Evolutionary conservation across 306 rosid species (phyloP), one percentile per base, ranked within the genome.

Genomic region (Ziziphus jujuba): DNA sequence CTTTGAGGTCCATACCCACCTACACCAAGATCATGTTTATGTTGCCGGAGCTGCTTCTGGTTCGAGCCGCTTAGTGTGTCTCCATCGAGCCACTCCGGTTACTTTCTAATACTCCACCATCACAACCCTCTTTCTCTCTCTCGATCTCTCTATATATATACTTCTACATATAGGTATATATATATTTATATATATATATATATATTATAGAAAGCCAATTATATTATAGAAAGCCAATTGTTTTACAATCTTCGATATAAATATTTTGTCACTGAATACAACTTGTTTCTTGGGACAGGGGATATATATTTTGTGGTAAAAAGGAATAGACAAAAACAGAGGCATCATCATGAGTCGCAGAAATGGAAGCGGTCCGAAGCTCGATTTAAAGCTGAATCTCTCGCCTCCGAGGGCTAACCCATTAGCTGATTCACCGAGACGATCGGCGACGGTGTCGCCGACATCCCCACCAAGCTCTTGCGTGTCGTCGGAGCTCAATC

Each of bases 391-490:
- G 87, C 84, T 93, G 69, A 93, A 93, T 82, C 85, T 85, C 5
- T 87, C 99, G 6, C 99, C 96, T 34, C 92, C 97, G 23, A 81
- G 87, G 80, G 59, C 68, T 24, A 70, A 88, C 75, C 82, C 67
- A 14, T 59, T 78, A 43, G 40, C 49, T 57, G 84, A 81, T 48
- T 76, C 96, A 4, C 85, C 99, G 4, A 63, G 81, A 62, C 81
- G 90, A 61, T 85, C 95, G 15, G 83, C 84, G 0, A 72, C 91
- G 0, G 85, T 69, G 20, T 87, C 95, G 4, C 90, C 91, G 0
- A 75, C 93, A 15, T 89, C 97, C 8, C 97, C 97, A 0, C 86
- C 70, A 23, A 93, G 87, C 71, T 93, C 99, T 0, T 93, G 97
- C 34, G 85, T 88, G 38, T 93, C 99, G 8, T 87, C 77, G 19